These are phyloP conservation scores for Alloteropsis semialata DNA, from an alignment of 176 grass and related monocot genomes.

Conservation along the genomic window DNA sequence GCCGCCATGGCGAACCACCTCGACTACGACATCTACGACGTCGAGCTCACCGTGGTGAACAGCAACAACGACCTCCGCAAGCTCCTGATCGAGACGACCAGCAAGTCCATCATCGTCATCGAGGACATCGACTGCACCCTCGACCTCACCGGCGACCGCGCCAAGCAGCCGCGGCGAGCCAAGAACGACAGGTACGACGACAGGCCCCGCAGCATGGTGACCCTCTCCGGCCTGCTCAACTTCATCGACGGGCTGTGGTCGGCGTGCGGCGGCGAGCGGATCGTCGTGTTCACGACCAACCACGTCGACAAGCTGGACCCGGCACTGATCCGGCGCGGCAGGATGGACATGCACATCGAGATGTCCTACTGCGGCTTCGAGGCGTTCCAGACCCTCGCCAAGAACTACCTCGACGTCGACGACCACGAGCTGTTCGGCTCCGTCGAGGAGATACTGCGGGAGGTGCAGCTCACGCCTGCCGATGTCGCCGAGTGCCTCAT, in stretches of 20 bases:
- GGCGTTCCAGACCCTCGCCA: constrained; percentile 21
- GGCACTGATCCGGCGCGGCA: constrained; percentile 34
- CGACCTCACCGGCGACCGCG: constrained; percentile 36
- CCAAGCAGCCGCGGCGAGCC: neutral
- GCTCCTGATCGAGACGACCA: constrained; percentile 36
- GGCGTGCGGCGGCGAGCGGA: constrained; percentile 36
- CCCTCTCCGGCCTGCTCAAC: constrained; percentile 33
- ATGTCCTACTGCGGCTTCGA: constrained; percentile 41
- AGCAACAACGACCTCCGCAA: constrained; percentile 36
- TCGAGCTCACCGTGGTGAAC: constrained; percentile 43
- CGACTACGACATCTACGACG: constrained; percentile 51
- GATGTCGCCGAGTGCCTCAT: constrained; percentile 47
- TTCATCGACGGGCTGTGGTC: constrained; percentile 52
- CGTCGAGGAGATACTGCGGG: neutral
- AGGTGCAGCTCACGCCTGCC: constrained; percentile 27
- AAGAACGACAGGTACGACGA: neutral
- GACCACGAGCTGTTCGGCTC: neutral
- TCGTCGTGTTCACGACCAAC: constrained; percentile 43
- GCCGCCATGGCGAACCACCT: constrained; percentile 52
- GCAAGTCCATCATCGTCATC: constrained; percentile 67
- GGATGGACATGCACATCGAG: constrained; percentile 54
- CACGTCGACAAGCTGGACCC: constrained; percentile 27
- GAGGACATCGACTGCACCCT: constrained; percentile 66
- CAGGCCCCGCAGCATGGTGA: neutral
- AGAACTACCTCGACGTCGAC: constrained; percentile 27